These are phyloP conservation scores for Nannochloropsis salina DNA, from an alignment of 108 stramenopile species.

Conservation along the genomic window DNA sequence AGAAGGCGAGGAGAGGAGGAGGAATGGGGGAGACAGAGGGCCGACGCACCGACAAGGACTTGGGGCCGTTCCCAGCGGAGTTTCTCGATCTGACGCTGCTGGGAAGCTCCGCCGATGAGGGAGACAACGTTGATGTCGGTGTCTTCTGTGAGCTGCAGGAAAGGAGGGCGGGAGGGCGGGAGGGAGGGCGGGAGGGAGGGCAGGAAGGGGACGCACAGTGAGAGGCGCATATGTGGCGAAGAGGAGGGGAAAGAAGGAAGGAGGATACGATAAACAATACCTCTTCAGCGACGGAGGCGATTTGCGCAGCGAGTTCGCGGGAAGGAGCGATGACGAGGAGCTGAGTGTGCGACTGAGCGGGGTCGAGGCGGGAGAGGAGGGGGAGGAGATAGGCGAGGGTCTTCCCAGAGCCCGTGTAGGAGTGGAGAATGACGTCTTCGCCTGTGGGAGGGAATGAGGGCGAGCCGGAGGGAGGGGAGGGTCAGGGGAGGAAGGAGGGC, in stretches of 20 bases:
- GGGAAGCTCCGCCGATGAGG: neutral
- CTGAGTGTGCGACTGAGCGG: conserved; percentile 23
- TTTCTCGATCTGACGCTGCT: neutral
- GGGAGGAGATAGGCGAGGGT: conserved; percentile 53
- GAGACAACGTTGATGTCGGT: neutral
- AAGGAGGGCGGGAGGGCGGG: neutral
- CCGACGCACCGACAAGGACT: neutral
- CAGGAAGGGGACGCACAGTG: neutral
- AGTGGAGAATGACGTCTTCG: conserved; percentile 44
- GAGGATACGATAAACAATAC: neutral
- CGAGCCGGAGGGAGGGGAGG: neutral
- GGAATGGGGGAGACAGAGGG: neutral
- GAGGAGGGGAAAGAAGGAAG: neutral
- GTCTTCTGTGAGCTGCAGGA: neutral
- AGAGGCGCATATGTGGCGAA: neutral
- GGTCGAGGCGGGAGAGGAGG: conserved; percentile 36
- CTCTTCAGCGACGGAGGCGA: conserved; percentile 27
- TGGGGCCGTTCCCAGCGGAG: neutral
- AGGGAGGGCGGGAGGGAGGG: no score
- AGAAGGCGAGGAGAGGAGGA: neutral
- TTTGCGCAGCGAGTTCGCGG: conserved; percentile 56
- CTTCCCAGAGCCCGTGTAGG: conserved; percentile 51
- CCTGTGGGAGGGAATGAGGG: conserved; percentile 18
- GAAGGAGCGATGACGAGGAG: conserved; percentile 51
- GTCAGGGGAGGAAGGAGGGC: neutral